These are phyloP conservation scores for Talaromyces wortmannii DNA, from an alignment of 495 filamentous ascomycete genomes.

Conservation along the genomic window DNA sequence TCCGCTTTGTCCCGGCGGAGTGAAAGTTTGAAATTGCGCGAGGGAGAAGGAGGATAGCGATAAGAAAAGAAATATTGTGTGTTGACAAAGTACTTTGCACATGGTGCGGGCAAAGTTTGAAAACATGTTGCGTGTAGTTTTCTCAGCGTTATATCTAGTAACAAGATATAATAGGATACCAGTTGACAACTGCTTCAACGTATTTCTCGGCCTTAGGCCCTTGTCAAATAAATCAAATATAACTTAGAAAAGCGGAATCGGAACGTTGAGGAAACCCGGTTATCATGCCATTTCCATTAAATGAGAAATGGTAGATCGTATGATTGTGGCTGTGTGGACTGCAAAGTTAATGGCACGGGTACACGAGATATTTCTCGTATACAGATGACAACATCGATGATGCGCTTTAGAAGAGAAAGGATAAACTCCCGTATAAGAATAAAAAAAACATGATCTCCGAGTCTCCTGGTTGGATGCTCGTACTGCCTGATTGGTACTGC, in stretches of 20 bases:
- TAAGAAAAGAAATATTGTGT: neutral
- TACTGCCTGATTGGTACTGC: neutral
- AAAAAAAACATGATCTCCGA: neutral
- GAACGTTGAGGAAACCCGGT: neutral
- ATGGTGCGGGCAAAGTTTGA: neutral
- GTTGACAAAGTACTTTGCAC: neutral
- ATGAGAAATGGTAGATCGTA: neutral
- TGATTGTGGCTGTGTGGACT: neutral
- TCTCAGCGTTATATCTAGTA: neutral
- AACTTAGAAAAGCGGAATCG: neutral
- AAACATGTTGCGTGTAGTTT: neutral
- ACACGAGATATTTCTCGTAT: too few relatives aligned
- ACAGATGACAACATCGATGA: too few relatives aligned
- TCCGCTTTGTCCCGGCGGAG: slow-evolving; percentile 5
- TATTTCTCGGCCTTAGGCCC: neutral
- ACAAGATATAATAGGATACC: neutral
- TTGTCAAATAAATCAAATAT: neutral
- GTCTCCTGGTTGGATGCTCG: neutral
- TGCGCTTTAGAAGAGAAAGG: neutral
- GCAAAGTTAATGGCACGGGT: neutral
- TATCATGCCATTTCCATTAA: neutral
- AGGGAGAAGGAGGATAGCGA: neutral
- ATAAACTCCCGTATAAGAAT: neutral
- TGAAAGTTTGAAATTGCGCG: slow-evolving; percentile 4
- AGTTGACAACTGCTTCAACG: neutral